Evolutionary conservation across 805 yeast genomes (phyloP).

Genomic region (Schwanniomyces vanrijiae): DNA sequence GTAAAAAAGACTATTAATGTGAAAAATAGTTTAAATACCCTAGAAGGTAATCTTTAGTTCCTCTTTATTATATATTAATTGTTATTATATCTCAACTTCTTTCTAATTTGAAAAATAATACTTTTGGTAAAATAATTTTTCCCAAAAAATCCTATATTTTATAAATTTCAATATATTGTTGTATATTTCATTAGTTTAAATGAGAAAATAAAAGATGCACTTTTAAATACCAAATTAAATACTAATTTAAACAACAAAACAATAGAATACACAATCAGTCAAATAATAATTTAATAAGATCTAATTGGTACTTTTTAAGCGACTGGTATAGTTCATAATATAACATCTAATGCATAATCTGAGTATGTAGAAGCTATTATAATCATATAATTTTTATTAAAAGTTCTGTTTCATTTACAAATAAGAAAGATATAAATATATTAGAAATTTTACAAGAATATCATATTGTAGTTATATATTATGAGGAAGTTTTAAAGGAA

Average conservation of each 20-base stretch:
- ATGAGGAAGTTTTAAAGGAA: slow-evolving; percentile 18
- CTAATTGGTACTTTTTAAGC: slow-evolving; percentile 66
- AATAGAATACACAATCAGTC: slow-evolving; percentile 22
- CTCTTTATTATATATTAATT: slow-evolving; percentile 29
- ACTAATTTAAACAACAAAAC: slow-evolving; percentile 34
- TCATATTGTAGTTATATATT: slow-evolving; percentile 45
- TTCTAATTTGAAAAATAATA: slow-evolving; percentile 17
- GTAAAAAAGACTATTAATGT: slow-evolving; percentile 16
- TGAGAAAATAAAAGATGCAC: slow-evolving; percentile 19
- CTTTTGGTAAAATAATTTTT: slow-evolving; percentile 19
- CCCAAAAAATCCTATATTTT: slow-evolving; percentile 23
- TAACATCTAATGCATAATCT: slow-evolving; percentile 76
- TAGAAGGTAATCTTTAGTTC: slow-evolving; percentile 30
- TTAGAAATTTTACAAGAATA: slow-evolving; percentile 44
- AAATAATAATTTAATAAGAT: slow-evolving; percentile 28
- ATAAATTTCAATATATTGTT: slow-evolving; percentile 27
- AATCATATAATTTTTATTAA: slow-evolving; percentile 69
- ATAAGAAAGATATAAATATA: slow-evolving; percentile 38
- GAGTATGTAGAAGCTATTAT: slow-evolving; percentile 51
- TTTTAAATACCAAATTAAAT: slow-evolving; percentile 36
- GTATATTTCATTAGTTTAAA: slow-evolving; percentile 26
- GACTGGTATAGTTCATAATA: slow-evolving; percentile 62
- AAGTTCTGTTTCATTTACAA: slow-evolving; percentile 44
- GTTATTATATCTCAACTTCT: slow-evolving; percentile 25
- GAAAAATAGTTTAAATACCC: slow-evolving; percentile 20